Evolutionary conservation across 225 moss, liverwort and hornwort species (phyloP).

Genomic region (Physcomitrellopsis africana): DNA sequence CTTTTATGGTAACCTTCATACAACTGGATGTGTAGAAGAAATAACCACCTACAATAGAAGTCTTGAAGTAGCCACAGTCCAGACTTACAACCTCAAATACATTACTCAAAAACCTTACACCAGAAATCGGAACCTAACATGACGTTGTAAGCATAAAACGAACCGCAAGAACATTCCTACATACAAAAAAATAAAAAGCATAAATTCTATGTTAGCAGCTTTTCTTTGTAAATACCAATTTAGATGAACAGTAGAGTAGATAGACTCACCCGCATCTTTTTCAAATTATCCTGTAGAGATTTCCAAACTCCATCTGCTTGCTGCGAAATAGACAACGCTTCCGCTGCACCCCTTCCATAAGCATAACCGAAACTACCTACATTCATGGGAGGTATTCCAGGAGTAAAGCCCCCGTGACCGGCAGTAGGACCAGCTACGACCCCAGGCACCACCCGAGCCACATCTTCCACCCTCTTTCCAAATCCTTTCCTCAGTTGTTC

Average conservation of each 20-base stretch:
- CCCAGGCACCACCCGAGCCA: constrained; percentile 44
- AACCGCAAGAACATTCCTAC: neutral
- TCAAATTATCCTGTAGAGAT: constrained; percentile 69
- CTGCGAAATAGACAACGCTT: constrained; percentile 58
- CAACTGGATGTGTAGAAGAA: neutral
- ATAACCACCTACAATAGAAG: neutral
- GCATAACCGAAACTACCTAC: constrained; percentile 58
- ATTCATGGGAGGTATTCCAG: constrained; percentile 47
- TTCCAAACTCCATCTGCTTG: constrained; percentile 85
- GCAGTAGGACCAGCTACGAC: constrained; percentile 27
- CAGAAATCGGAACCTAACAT: neutral
- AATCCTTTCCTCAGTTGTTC: constrained; percentile 95
- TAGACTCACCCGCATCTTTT: constrained; percentile 67
- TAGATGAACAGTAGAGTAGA: neutral
- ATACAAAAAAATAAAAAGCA: neutral
- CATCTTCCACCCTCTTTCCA: constrained; percentile 92
- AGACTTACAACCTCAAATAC: neutral
- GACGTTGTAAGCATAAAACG: neutral
- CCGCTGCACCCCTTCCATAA: constrained; percentile 23
- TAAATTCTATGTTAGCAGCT: no score
- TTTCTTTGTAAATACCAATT: no score
- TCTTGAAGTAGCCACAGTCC: neutral
- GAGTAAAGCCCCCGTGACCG: constrained; percentile 40
- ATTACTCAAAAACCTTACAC: constrained; percentile 9
- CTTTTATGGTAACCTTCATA: no score